A percentile compares a stretch with the other conserved stretches of the same genome.
phyloP scores from a whole-genome alignment of 345 rosid genomes.

The Turritis glabra region DNA sequence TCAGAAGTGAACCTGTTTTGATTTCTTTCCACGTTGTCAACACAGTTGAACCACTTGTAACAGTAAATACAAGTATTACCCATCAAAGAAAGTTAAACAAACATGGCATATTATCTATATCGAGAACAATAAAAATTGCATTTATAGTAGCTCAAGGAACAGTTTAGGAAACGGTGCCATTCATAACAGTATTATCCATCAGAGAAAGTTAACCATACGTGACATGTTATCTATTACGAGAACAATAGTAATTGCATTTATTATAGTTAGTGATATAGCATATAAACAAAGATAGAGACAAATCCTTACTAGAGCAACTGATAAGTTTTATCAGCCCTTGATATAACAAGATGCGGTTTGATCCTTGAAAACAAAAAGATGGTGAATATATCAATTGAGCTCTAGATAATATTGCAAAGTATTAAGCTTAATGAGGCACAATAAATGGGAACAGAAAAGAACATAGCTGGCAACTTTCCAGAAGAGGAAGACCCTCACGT shows the following conservation, averaged over 20 bases:
- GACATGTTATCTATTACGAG: slow-evolving; percentile 5
- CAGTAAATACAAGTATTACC: slow-evolving; percentile 5
- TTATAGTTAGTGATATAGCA: not conserved
- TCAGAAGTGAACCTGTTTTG: slow-evolving; percentile 26
- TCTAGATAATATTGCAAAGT: slow-evolving; percentile 8
- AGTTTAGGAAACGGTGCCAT: slow-evolving; percentile 7
- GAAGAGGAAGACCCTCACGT: slow-evolving; percentile 38
- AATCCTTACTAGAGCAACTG: slow-evolving; percentile 3
- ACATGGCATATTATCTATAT: slow-evolving; percentile 4
- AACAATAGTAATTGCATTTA: slow-evolving; percentile 13
- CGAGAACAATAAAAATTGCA: slow-evolving; percentile 1
- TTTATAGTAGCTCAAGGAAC: slow-evolving; percentile 2
- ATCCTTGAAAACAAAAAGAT: slow-evolving; percentile 17
- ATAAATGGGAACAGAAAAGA: slow-evolving; percentile 23
- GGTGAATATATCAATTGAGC: slow-evolving; percentile 3
- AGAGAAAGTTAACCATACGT: not conserved
- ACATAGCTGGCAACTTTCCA: slow-evolving; percentile 42
- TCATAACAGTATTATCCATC: not conserved
- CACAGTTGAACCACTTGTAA: slow-evolving; percentile 10
- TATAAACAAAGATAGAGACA: slow-evolving; percentile 18
- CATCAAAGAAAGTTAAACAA: slow-evolving; percentile 14
- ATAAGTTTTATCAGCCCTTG: slow-evolving; percentile 16
- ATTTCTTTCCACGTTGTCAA: slow-evolving; percentile 32
- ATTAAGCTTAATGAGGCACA: slow-evolving; percentile 23
- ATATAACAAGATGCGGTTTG: slow-evolving; percentile 8